phyloP scores from a whole-genome alignment of 1,139 yeast genomes.

The Geotrichum reessii region DNA sequence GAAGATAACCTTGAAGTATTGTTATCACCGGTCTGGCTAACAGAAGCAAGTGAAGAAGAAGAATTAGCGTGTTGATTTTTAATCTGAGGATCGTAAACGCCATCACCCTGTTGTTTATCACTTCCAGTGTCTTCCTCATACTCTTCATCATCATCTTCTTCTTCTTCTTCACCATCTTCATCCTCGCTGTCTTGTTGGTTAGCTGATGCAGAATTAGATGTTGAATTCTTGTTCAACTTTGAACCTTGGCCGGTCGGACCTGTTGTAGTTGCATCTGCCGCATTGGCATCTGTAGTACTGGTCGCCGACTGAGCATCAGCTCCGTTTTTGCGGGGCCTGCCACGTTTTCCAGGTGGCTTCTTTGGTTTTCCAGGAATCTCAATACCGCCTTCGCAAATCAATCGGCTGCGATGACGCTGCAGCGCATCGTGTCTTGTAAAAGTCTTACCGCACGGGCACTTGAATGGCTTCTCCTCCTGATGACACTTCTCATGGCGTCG shows the following conservation, averaged over 20 bases:
- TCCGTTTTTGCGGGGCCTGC: constrained; percentile 29
- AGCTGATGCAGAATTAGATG: not conserved
- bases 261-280: not conserved
- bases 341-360: constrained; percentile 31
- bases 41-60: not conserved
- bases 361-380: constrained; percentile 37
- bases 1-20: not conserved
- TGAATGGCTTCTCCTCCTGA: constrained; percentile 57
- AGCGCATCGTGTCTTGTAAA: constrained; percentile 88
- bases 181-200: not conserved
- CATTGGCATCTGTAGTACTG: not conserved
- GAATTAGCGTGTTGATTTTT: not conserved
- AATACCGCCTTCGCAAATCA: constrained; percentile 71
- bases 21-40: not conserved
- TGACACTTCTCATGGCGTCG: constrained; percentile 89
- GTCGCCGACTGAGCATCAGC: constrained; percentile 11
- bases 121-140: not conserved
- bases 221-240: not conserved
- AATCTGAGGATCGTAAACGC: not conserved
- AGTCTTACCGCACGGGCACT: constrained; percentile 87
- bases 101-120: not conserved
- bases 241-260: not conserved
- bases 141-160: constrained; percentile 1
- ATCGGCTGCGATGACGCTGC: constrained; percentile 70
- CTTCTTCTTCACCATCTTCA: constrained; percentile 5